Conservation (phyloP, 2,329 filamentous ascomycete genomes). For the Aspergillus eucalypticola region DNA sequence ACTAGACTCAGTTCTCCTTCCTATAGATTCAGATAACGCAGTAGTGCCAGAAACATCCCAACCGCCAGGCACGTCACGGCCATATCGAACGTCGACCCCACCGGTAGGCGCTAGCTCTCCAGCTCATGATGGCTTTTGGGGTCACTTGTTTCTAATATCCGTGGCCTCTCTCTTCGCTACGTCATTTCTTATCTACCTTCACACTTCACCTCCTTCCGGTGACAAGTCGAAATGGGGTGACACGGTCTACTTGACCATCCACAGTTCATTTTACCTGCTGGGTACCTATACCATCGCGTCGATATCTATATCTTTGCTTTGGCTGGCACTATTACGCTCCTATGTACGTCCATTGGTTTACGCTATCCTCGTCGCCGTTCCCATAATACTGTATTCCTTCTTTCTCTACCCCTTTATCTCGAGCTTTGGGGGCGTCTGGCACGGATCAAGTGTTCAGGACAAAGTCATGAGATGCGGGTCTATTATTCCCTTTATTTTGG, state of each 20-base stretch:
- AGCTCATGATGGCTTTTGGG: constrained; percentile 87
- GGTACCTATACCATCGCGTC: constrained; percentile 91
- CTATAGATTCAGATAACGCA: constrained; percentile 55
- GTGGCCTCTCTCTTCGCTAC: constrained; percentile 83
- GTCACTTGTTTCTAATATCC: constrained; percentile 82
- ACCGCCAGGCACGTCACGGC: constrained; percentile 51
- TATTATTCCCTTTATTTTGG: constrained; percentile 70
- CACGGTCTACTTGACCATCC: constrained; percentile 88
- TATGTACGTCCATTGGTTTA: constrained; percentile 84
- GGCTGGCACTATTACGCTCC: constrained; percentile 83
- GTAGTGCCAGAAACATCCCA: constrained; percentile 47
- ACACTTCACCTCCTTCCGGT: constrained; percentile 70
- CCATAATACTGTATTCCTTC: constrained; percentile 82
- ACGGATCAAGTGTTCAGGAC: constrained; percentile 81
- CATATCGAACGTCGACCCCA: constrained; percentile 59
- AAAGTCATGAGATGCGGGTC: constrained; percentile 84
- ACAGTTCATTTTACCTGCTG: constrained; percentile 83
- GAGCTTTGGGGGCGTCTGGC: constrained; percentile 76
- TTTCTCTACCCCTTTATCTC: constrained; percentile 88
- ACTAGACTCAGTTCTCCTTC: constrained; percentile 46
- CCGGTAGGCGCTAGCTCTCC: constrained; percentile 68
- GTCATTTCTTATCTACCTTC: constrained; percentile 84
- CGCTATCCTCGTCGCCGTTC: constrained; percentile 78
- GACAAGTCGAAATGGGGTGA: constrained; percentile 75
- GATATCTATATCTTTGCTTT: constrained; percentile 80